Conservation (phyloP, 257 asterid genomes). For the Fraxinus excelsior region DNA sequence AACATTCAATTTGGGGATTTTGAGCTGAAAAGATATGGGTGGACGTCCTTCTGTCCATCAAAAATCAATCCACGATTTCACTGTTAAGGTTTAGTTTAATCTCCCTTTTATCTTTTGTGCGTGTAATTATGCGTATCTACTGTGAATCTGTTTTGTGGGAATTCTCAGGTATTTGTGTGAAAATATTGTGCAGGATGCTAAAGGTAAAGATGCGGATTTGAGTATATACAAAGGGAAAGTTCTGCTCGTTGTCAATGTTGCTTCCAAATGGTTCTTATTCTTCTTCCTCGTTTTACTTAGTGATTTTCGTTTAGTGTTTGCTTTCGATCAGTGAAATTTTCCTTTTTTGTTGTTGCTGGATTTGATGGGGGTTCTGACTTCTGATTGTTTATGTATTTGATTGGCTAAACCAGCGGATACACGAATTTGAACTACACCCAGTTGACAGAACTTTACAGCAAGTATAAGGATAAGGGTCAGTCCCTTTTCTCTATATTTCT, state of each 20-base stretch:
- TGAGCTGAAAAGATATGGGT: conserved; percentile 47
- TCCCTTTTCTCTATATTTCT: not conserved
- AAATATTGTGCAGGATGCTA: conserved; percentile 52
- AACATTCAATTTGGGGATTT: not conserved
- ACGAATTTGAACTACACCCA: conserved; percentile 76
- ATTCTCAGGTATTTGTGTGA: conserved; percentile 2
- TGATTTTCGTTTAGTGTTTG: not conserved
- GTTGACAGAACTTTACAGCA: conserved; percentile 60
- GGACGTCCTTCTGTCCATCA: conserved; percentile 48
- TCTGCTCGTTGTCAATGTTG: conserved; percentile 92
- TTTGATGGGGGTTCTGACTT: conserved; percentile 3
- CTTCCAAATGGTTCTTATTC: conserved; percentile 77
- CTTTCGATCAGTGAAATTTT: not conserved
- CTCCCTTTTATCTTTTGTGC: not conserved
- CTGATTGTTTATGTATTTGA: conserved; percentile 10
- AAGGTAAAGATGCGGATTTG: conserved; percentile 68
- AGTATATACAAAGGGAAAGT: conserved; percentile 68
- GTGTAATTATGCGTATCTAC: not conserved
- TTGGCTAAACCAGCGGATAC: conserved; percentile 64
- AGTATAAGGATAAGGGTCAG: conserved; percentile 71
- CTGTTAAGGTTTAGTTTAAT: conserved; percentile 56
- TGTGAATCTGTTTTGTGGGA: not conserved
- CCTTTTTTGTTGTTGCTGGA: not conserved
- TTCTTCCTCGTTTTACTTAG: not conserved
- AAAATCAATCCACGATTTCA: conserved; percentile 73